These are phyloP conservation scores for Ulota crispa DNA, from an alignment of 225 moss, liverwort and hornwort species.

Conservation along the genomic window DNA sequence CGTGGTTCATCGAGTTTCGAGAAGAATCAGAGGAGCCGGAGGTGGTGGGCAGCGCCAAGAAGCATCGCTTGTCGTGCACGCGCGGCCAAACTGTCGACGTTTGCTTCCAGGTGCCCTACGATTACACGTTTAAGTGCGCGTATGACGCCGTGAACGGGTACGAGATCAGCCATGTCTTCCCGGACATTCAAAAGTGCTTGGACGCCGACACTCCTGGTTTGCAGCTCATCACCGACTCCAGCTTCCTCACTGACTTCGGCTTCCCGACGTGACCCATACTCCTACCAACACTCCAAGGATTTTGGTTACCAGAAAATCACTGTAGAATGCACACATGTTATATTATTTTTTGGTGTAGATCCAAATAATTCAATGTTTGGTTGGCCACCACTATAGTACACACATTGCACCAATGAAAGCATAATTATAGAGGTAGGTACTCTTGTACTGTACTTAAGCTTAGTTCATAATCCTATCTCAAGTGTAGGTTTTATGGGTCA, in stretches of 20 bases:
- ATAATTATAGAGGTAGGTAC: no score
- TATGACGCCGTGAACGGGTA: slow-evolving; percentile 49
- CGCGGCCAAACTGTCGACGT: slow-evolving; percentile 59
- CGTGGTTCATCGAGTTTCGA: slow-evolving; percentile 73
- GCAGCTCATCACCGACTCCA: slow-evolving; percentile 28
- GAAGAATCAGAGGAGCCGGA: not conserved
- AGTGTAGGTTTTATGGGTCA: no score
- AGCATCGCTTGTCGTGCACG: slow-evolving; percentile 38
- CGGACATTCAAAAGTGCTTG: slow-evolving; percentile 65
- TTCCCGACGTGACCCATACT: not conserved
- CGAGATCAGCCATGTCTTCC: slow-evolving; percentile 51
- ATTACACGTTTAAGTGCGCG: slow-evolving; percentile 39
- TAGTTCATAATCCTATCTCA: no score
- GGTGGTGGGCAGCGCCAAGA: no score
- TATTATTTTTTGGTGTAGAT: no score
- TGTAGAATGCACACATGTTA: no score
- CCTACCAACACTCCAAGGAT: no score
- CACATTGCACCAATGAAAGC: no score
- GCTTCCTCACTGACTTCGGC: not conserved
- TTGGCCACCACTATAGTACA: no score
- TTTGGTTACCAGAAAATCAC: no score
- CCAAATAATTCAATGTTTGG: no score
- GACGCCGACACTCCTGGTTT: slow-evolving; percentile 50
- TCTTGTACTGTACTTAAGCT: no score
- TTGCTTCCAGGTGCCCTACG: slow-evolving; percentile 55